Percentiles rank a stretch among this genome's conserved stretches.
Evolutionary conservation across 2,329 filamentous ascomycete genomes (phyloP).

Genomic region (Coniella lustricola): DNA sequence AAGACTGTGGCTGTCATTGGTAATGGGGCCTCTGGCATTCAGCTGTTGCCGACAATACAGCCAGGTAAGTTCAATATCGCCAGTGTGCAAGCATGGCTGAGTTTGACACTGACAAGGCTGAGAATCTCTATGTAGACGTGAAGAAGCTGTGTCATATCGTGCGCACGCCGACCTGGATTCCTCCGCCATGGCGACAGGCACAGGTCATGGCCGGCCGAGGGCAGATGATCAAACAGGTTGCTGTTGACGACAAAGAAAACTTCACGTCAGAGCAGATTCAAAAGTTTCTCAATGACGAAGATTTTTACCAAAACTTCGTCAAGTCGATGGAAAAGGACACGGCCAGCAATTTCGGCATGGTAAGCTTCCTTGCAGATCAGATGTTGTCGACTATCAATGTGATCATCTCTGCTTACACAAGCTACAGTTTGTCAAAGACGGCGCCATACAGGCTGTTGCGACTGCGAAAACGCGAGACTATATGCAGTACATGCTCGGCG

Average conservation of each 20-base stretch:
- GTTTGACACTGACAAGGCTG: not conserved
- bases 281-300: conserved; percentile 38
- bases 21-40: conserved; percentile 48
- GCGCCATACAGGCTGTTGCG: conserved; percentile 35
- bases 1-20: conserved; percentile 51
- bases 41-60: conserved; percentile 45
- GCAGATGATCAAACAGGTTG: conserved; percentile 30
- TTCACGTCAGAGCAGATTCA: conserved; percentile 38
- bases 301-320: conserved; percentile 39
- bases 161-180: conserved; percentile 36
- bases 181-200: conserved; percentile 29
- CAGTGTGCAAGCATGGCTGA: not conserved
- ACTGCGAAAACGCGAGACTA: conserved; percentile 35
- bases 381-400: not conserved
- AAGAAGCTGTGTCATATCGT: conserved; percentile 32
- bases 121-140: conserved; percentile 19
- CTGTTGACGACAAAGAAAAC: conserved; percentile 36
- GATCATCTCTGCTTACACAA: not conserved
- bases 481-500: conserved; percentile 40
- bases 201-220: conserved; percentile 30
- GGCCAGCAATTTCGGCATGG: conserved; percentile 36
- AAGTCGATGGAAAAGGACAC: conserved; percentile 39
- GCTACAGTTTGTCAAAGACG: conserved; percentile 32
- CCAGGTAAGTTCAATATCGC: conserved; percentile 25
- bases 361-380: conserved; percentile 21